Evolutionary conservation across 2,329 filamentous ascomycete genomes (phyloP), one percentile per base, ranked within the genome.

Genomic region (Fonsecaea erecta): DNA sequence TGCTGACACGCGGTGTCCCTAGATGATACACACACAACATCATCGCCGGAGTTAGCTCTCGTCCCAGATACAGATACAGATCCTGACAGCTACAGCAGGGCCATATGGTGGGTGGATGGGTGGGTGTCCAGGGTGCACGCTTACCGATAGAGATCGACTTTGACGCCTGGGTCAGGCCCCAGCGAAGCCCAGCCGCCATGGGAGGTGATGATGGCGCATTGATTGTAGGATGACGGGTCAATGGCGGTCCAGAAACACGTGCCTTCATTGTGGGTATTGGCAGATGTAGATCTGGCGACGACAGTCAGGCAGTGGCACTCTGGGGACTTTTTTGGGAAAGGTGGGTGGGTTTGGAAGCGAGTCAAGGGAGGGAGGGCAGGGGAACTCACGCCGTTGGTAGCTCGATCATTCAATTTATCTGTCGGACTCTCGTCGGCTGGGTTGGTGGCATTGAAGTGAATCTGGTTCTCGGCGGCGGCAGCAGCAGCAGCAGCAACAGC

Each of bases 211-310:
- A 43, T 40, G 14, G 16, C 46, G 24, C 58, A 61, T 32, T 53
- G 24, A 18, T 37, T 54, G 51, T 53, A 61, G 32, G 28, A 53
- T 3, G 58, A 37, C 1, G 48, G 28, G 18, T 32, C n/a, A 11
- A 61, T 54, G 4, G 28, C 3, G 2, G 48, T 53, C 58, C 58
- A 54, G 48, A 61, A 61, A 35, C 58, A 61, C 11, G 34, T 34
- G 12, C 58, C 58, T 12, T 14, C 58, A 61, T 32, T 61, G 30
- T 6, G 58, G 51, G 12, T 53, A 18, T 21, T 37, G 34, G 51
- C 58, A 61, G 34, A 61, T 61, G 58, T 53, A 61, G 18, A 61
- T 61, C 58, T 61, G 11, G 28, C 7, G 21, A 5, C 12, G 24
- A 26, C 37, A 7, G 28, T 28, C n/a, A 28, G 21, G 43, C 35